These are phyloP conservation scores for Suhomyces maxii DNA, from an alignment of 1,139 yeast species.

Conservation along the genomic window DNA sequence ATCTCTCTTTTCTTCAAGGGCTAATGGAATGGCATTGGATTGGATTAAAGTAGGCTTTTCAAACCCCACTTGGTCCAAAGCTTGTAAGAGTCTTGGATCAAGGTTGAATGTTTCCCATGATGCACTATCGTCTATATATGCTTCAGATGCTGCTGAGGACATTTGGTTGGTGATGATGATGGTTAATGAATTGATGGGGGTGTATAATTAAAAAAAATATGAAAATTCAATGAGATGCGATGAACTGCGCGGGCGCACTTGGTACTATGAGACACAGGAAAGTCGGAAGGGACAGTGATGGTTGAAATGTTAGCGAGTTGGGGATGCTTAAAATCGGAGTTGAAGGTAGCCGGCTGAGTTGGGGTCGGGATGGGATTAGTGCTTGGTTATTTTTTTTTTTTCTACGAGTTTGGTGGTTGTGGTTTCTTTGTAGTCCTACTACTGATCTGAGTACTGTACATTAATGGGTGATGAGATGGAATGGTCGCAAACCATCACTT, in stretches of 20 bases:
- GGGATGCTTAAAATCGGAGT: too few species aligned
- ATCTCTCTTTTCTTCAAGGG: slow-evolving; percentile 82
- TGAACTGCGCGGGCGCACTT: slow-evolving; percentile 3
- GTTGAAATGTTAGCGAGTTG: neutral
- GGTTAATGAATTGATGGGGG: slow-evolving; percentile 2
- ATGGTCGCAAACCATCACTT: too few species aligned
- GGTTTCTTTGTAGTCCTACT: too few species aligned
- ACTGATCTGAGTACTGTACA: too few species aligned
- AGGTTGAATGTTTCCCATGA: slow-evolving; percentile 71
- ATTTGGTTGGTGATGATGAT: slow-evolving; percentile 7
- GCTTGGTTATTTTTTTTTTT: too few species aligned
- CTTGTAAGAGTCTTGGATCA: slow-evolving; percentile 82
- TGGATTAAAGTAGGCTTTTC: slow-evolving; percentile 87
- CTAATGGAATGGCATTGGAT: slow-evolving; percentile 87
- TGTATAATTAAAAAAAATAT: slow-evolving; percentile 1
- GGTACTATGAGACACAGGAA: neutral
- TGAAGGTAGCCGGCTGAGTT: too few species aligned
- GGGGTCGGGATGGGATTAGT: too few species aligned
- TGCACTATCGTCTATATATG: slow-evolving; percentile 68
- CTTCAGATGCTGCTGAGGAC: slow-evolving; percentile 53
- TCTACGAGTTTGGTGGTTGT: too few species aligned
- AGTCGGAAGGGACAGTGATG: neutral
- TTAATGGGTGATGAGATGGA: too few species aligned
- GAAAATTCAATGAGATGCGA: slow-evolving; percentile 12
- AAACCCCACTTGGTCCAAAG: slow-evolving; percentile 79